Conservation (phyloP, 148 eudicot species). For the Polygonum aviculare region DNA sequence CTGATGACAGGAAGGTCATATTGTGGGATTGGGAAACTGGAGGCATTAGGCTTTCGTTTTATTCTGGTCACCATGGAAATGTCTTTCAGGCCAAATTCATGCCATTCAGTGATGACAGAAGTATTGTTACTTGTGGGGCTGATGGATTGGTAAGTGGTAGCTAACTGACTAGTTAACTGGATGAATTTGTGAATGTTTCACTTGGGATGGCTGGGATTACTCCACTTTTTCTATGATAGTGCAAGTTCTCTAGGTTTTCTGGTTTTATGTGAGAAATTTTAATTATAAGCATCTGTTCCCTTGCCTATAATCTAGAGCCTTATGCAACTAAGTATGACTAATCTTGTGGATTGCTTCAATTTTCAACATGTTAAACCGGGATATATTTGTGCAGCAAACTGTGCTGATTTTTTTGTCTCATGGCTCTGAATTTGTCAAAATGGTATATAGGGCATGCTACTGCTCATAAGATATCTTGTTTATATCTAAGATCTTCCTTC, state of each 20-base stretch:
- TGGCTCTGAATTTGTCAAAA: background rate
- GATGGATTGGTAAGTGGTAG: slow-evolving; percentile 72
- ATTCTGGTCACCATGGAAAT: slow-evolving; percentile 70
- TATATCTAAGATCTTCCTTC: background rate
- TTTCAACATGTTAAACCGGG: background rate
- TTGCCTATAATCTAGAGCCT: background rate
- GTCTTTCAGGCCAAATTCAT: slow-evolving; percentile 91
- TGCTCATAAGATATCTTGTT: background rate
- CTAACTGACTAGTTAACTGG: background rate
- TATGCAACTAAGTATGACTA: background rate
- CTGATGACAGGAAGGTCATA: slow-evolving; percentile 77
- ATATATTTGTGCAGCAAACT: background rate
- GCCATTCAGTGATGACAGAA: slow-evolving; percentile 69
- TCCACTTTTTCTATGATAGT: background rate
- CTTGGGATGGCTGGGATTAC: background rate
- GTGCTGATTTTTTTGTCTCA: background rate
- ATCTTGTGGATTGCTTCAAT: background rate
- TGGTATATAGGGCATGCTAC: background rate
- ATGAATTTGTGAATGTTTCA: background rate
- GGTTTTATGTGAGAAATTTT: background rate
- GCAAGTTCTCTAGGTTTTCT: background rate
- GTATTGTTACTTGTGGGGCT: slow-evolving; percentile 91
- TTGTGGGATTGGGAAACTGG: slow-evolving; percentile 96
- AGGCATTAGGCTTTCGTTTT: slow-evolving; percentile 46
- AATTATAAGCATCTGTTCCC: background rate